Evolutionary conservation across 306 rosid species (phyloP), one percentile per base, ranked within the genome.

Genomic region (Oemleria cerasiformis): DNA sequence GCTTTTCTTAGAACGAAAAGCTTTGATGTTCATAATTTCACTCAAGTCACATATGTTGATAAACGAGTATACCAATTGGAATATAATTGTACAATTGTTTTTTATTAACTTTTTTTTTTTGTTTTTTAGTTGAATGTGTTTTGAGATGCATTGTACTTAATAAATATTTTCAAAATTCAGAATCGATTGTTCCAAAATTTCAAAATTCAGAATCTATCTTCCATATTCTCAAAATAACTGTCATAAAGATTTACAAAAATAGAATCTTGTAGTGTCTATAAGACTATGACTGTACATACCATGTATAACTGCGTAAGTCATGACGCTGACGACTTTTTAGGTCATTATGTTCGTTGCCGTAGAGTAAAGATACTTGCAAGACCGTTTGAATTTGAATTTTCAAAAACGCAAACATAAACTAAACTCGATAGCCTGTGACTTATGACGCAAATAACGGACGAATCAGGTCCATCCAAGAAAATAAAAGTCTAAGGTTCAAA

Each of bases 311-410:
- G 51, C 45, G 47, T 34, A 30, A 30, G 36, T 30, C 36, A 34
- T 16, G 58, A 53, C 25, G 11, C 58, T 23, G 4, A 12, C 39
- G 21, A 12, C 8, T 49, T 30, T 30, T 30, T 38, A 67, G 36
- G 72, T 67, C 60, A 34, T 50, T 4, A 23, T 42, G n/a, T 53
- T n/a, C 7, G 40, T 65, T 34, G 48, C 70, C 58, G 72, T 49
- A 49, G 59, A 36, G 34, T 30, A 17, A 65, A 23, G 72, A 67
- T 11, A 47, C 8, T 7, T n/a, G 12, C 51, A 15, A 34, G 73
- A 69, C 73, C 73, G 73, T 69, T 69, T 69, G 73, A 69, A 69
- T 69, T 69, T 45, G 51, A 69, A 69, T 17, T 55, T 20, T 56
- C 61, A 59, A 36, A 61, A 7, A 41, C 53, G 1, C 8, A 38